Base-by-base conservation (phyloP, 2,329 filamentous ascomycete species). In the Claviceps purpurea region DNA sequence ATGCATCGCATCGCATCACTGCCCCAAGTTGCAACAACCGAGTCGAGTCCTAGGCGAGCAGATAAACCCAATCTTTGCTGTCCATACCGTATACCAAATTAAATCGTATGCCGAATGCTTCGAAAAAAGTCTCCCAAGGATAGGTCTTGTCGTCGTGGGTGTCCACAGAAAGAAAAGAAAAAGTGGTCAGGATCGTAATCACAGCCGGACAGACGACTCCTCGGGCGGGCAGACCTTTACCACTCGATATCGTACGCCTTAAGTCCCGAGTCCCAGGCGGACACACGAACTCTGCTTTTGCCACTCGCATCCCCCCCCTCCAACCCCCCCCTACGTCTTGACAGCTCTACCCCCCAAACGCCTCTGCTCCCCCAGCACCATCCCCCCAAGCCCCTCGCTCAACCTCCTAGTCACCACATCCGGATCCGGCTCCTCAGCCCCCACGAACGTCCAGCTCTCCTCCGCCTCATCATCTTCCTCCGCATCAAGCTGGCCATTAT, bases 391-490 rank as follows among this genome's bases (percentile, higher is more conserved):
- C 7, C 65, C 66, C 47, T 67, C 67, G 55, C 67, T 69, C 49
- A 73, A 58, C 52, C 67, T 68, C 62, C 66, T 68, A 14, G 68
- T 72, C 45, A 68, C 60, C 18, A 67, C 65, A 16, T 74, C 71
- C 1, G 70, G 67, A 47, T 75, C 72, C 0, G 69, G 70, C 56
- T 74, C 73, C 50, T 72, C 71, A 34, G 67, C 70, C 5, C 87
- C 89, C 20, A 96, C 78, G 67, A 96, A 89, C 0, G 90, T 96
- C 91, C 90, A 97, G 63, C 84, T 87, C 64, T 94, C 89, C 55
- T 85, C 84, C 13, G 84, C 82, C 37, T 82, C 70, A 13, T 77
- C 70, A 49, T 79, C 74, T 41, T 78, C 73, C 18, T 69, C 73
- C 50, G 60, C 65, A 55, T 66, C 69, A 54, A 57, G 52, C 14